Evolutionary conservation across 1,139 yeast genomes (phyloP), one percentile per base, ranked within the genome.

Genomic region (Pichia sp.): DNA sequence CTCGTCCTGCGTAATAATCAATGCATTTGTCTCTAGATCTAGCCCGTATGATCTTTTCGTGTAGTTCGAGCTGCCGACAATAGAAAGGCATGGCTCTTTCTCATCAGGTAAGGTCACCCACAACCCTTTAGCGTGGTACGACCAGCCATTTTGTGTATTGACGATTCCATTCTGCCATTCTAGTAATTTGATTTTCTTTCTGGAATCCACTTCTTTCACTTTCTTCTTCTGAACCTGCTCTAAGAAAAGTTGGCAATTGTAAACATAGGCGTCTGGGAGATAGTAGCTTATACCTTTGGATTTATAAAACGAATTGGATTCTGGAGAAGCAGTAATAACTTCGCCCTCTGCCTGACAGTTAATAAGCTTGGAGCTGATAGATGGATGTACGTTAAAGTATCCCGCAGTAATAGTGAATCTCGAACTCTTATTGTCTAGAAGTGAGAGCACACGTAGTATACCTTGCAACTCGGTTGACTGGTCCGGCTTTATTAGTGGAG

Each of bases 121-220:
- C 15, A 90, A 74, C 0, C 99, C 99, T 68, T 93, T 93, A n/a
- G 99, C 99, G 67, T 93, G 99, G 69, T 93, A 93, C 0, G 97
- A 89, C 99, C 99, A 93, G 1, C 99, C 98, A 38, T 76, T 80
- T 0, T 84, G 80, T 11, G 88, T 80, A 64, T 90, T 90, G 8
- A 90, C 96, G 1, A 82, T 73, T 1, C 99, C 99, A 51, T 80
- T 81, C 65, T 81, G 81, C 99, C 99, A 95, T 70, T 93, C 98
- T 55, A 75, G 78, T 43, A 93, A 73, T 15, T 74, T 71, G 38
- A 92, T 81, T 23, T 75, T 65, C 6, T 75, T 64, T 15, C 74
- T 81, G 1, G 80, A 78, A 38, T 75, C 68, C 3, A 64, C 62
- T 5, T 29, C 45, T 8, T 16, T 23, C 19, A 47, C 40, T 1